Base-by-base conservation (phyloP, 768 basidiomycete species). In the Suillus brevipes region DNA sequence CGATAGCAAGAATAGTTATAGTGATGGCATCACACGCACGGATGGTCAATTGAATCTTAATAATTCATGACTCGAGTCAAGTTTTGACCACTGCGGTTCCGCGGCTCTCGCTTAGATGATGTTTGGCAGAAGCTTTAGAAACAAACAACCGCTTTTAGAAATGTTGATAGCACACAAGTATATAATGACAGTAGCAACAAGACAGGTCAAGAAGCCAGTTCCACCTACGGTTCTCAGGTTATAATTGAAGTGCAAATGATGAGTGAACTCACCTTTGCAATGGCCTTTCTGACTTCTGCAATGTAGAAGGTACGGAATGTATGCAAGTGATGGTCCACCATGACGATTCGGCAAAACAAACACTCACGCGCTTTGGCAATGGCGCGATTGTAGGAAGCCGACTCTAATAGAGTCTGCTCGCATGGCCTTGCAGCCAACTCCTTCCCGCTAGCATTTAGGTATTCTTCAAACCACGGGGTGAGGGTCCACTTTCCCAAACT, bases 221-320 rank as follows among this genome's bases (percentile, higher is more conserved):
- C 18, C 28, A 31, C 28, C 18, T 53, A 34, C 2, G 5, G 18
- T 53, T 2, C 2, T 34, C 31, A 53, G 31, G 52, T 53, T 9
- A 53, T 31, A 28, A 34, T 52, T 18, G 3, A 20, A 34, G 20
- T 18, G 14, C 28, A 8, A 6, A 50, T 25, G 13, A 4, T 52
- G 4, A 52, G 50, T 53, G 18, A 13, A 68, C 71, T 57, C n/a
- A 61, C 63, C 28, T 43, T 28, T 8, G 36, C 43, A 40, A 67
- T 47, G 20, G 34, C 66, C 23, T 64, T 37, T 18, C 47, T 20
- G 16, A 61, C 40, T 36, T 55, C 36, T 14, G 25, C 23, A 47
- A 36, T 50, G 38, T 60, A 66, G 1, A 28, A 9, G 18, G 36
- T 18, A 23, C 50, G 31, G 50, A 64, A 40, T 25, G 23, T 3